Evolutionary conservation across 164 flowering plant genomes (phyloP).

Genomic region (Stephania yunnanensis): DNA sequence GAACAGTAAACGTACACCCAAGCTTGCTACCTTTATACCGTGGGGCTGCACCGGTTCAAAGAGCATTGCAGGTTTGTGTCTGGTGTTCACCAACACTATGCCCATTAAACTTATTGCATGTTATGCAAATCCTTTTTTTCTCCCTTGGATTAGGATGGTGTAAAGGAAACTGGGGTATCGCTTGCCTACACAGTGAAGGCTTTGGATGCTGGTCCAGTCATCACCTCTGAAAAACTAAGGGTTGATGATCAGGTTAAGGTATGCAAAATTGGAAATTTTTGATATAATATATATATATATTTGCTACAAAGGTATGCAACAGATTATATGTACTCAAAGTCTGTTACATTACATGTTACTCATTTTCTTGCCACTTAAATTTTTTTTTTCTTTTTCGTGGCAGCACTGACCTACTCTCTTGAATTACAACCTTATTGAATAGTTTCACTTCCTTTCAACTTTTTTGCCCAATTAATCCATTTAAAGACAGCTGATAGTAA

Average conservation of each 20-base stretch:
- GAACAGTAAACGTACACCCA: constrained; percentile 94
- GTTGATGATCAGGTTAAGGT: constrained; percentile 89
- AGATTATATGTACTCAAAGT: too few species aligned
- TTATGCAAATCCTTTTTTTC: background rate
- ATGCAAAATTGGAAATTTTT: background rate
- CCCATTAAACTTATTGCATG: background rate
- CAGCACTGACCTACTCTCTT: background rate
- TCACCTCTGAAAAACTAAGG: constrained; percentile 54
- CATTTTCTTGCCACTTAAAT: too few species aligned
- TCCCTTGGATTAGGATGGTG: constrained; percentile 66
- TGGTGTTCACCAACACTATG: background rate
- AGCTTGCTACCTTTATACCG: constrained; percentile 91
- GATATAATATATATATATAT: too few species aligned
- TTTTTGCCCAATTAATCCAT: background rate
- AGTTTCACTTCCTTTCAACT: background rate
- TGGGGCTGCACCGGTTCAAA: constrained; percentile 99
- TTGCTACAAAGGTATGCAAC: too few species aligned
- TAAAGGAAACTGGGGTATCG: constrained; percentile 91
- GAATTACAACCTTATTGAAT: background rate
- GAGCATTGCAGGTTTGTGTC: constrained; percentile 78
- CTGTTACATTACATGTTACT: too few species aligned
- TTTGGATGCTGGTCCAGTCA: constrained; percentile 93
- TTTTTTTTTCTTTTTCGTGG: too few species aligned
- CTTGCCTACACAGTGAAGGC: constrained; percentile 80
- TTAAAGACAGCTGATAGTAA: background rate